phyloP scores from a whole-genome alignment of 179 eudicot genomes.

The Sideroxylon spinosum region DNA sequence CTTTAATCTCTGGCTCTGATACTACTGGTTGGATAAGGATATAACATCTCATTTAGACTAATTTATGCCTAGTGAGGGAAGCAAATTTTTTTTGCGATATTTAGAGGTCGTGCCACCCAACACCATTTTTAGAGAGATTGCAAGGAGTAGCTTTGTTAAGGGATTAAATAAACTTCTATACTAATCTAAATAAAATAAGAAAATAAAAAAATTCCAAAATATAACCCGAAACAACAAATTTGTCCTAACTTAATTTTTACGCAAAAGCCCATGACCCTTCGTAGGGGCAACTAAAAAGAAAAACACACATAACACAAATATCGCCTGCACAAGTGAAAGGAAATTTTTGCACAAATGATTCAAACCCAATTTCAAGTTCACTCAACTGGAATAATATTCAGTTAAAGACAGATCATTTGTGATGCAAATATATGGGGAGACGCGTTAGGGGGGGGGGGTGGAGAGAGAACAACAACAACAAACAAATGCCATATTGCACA shows the following conservation, averaged over 20 bases:
- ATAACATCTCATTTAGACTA: no score
- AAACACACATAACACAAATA: neutral
- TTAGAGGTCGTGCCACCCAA: no score
- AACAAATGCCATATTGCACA: constrained; percentile 11
- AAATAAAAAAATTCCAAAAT: neutral
- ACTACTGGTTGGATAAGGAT: no score
- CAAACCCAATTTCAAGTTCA: neutral
- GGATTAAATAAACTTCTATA: no score
- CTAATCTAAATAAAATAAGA: neutral
- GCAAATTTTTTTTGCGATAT: no score
- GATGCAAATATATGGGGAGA: neutral
- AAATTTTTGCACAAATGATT: neutral
- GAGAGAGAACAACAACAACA: no score
- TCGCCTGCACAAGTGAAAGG: neutral
- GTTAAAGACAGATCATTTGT: neutral
- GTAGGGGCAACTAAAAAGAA: neutral
- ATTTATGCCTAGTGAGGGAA: no score
- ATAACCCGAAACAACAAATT: neutral
- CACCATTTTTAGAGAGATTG: no score
- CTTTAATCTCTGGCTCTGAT: no score
- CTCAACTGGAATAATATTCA: neutral
- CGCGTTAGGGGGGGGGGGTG: no score
- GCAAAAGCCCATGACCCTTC: neutral
- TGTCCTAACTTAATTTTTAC: neutral
- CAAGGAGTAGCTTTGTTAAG: no score